phyloP scores from a whole-genome alignment of 2,329 filamentous ascomycete genomes.

The Aspergillus sp. region DNA sequence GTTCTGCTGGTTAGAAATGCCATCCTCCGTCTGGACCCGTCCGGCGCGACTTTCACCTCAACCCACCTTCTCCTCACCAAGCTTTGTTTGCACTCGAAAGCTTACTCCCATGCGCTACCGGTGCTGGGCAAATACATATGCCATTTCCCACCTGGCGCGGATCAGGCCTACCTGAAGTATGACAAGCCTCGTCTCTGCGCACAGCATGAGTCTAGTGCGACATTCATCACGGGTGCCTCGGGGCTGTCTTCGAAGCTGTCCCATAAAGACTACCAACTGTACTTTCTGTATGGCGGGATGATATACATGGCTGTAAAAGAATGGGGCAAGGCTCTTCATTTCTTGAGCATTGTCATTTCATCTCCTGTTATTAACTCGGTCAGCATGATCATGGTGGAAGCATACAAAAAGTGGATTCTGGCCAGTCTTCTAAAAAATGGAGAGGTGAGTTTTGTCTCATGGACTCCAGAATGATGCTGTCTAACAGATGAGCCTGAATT shows the following conservation, averaged over 20 bases:
- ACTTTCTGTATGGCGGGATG: conserved; percentile 57
- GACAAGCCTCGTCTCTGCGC: conserved; percentile 20
- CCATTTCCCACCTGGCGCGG: conserved; percentile 27
- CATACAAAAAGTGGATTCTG: conserved; percentile 85
- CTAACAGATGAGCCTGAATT: conserved; percentile 1
- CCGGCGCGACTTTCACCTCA: conserved; percentile 35
- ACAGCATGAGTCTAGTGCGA: conserved; percentile 19
- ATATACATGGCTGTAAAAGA: conserved; percentile 52
- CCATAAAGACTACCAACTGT: conserved; percentile 47
- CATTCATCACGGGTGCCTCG: conserved; percentile 27
- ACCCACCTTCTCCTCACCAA: conserved; percentile 33
- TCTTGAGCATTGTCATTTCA: conserved; percentile 57
- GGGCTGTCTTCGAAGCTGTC: conserved; percentile 33
- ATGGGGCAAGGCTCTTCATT: conserved; percentile 54
- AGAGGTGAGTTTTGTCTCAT: conserved; percentile 35
- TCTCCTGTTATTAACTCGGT: conserved; percentile 55
- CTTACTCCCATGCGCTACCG: conserved; percentile 31
- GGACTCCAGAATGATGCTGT: not conserved
- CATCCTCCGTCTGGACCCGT: conserved; percentile 36
- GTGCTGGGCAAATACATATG: conserved; percentile 35
- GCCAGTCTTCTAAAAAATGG: conserved; percentile 64
- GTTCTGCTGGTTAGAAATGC: conserved; percentile 34
- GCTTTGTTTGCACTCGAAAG: conserved; percentile 33
- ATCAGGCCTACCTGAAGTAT: conserved; percentile 15
- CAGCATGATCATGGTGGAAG: conserved; percentile 74